Conservation (phyloP, 345 rosid species). For the Boechera divaricarpa region DNA sequence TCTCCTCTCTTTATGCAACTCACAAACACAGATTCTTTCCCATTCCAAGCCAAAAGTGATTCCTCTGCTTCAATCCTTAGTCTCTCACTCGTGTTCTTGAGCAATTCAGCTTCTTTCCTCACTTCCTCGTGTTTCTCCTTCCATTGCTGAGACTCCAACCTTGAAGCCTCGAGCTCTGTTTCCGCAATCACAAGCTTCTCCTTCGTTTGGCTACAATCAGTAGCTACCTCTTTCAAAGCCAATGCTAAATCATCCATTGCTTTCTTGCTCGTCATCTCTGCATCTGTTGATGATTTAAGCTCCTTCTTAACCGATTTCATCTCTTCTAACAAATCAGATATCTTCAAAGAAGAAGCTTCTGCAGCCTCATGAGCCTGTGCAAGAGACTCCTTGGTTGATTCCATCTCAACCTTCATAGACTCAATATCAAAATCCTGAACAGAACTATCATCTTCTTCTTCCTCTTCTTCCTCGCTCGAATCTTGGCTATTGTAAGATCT, state of each 20-base stretch:
- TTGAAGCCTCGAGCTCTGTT: constrained; percentile 53
- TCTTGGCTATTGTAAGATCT: constrained; percentile 29
- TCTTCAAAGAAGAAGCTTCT: constrained; percentile 40
- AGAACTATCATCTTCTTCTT: constrained; percentile 43
- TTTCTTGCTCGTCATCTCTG: constrained; percentile 77
- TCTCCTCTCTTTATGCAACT: constrained; percentile 71
- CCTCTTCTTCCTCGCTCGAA: constrained; percentile 44
- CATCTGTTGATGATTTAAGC: constrained; percentile 56
- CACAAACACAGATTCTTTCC: constrained; percentile 75
- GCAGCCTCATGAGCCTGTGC: constrained; percentile 49
- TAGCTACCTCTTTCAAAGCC: constrained; percentile 79
- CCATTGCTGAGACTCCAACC: constrained; percentile 47
- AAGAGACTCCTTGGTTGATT: constrained; percentile 41
- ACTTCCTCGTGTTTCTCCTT: constrained; percentile 52
- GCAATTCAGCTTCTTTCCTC: constrained; percentile 58
- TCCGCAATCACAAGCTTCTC: constrained; percentile 54
- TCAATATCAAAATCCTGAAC: constrained; percentile 45
- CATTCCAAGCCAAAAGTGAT: constrained; percentile 74
- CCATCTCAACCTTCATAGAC: constrained; percentile 51
- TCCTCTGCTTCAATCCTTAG: constrained; percentile 82
- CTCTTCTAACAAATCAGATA: constrained; percentile 47
- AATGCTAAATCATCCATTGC: constrained; percentile 89
- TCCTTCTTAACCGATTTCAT: constrained; percentile 51
- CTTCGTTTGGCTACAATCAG: constrained; percentile 58
- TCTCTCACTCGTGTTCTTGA: constrained; percentile 66